These are phyloP conservation scores for Colletotrichum caudatum DNA, from an alignment of 2,329 filamentous ascomycete species.

Conservation along the genomic window DNA sequence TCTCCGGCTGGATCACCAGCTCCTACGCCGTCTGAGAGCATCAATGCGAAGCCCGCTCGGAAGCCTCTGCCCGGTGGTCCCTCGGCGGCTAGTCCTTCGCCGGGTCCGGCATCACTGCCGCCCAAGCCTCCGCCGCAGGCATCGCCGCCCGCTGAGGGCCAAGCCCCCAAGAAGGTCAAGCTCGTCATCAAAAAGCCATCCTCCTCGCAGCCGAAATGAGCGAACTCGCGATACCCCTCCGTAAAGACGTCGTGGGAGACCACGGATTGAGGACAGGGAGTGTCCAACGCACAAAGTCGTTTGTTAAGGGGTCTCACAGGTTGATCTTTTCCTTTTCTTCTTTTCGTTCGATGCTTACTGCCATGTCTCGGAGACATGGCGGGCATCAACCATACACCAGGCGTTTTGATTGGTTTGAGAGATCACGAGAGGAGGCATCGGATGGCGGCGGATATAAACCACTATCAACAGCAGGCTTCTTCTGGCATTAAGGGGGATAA, in stretches of 20 bases:
- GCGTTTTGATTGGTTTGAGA: constrained; percentile 1
- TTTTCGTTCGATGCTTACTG: neutral
- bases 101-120: constrained; percentile 19
- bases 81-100: constrained; percentile 32
- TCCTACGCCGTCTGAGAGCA: constrained; percentile 43
- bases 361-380: neutral
- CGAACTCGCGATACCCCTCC: neutral
- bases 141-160: constrained; percentile 28
- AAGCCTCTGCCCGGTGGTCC: constrained; percentile 49
- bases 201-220: constrained; percentile 18
- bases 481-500: neutral
- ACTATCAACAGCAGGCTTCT: constrained; percentile 3
- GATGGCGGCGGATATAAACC: neutral
- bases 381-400: neutral
- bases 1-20: constrained; percentile 49
- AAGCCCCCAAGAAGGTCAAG: constrained; percentile 41
- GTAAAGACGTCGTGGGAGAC: neutral
- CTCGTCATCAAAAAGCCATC: constrained; percentile 42
- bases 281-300: neutral
- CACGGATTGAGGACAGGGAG: neutral
- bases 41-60: constrained; percentile 51
- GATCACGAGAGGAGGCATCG: neutral
- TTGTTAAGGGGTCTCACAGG: neutral
- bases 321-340: neutral
- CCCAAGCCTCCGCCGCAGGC: constrained; percentile 36